Conservation (phyloP, 2,329 filamentous ascomycete species). For the Tolypocladium nubicola region DNA sequence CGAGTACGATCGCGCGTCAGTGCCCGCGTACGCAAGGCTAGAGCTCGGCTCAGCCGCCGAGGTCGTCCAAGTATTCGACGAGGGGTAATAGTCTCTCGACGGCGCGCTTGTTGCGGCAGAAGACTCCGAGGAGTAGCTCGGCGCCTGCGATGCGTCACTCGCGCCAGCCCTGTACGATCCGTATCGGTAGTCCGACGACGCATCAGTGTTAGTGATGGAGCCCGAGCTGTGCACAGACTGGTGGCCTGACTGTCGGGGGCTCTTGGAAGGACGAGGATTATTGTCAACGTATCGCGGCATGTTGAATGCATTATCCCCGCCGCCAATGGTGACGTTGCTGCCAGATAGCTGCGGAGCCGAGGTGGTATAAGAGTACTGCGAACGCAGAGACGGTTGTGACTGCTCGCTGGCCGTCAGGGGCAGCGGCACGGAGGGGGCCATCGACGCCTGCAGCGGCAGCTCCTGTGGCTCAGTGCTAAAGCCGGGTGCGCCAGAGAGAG, state of each 20-base stretch:
- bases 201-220: constrained; percentile 35
- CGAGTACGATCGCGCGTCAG: constrained; percentile 39
- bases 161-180: constrained; percentile 28
- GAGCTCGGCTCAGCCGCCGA: constrained; percentile 35
- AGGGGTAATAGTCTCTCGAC: constrained; percentile 43
- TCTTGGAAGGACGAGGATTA: constrained; percentile 44
- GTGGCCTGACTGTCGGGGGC: constrained; percentile 42
- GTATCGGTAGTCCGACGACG: constrained; percentile 46
- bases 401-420: constrained; percentile 38
- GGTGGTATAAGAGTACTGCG: constrained; percentile 45
- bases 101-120: constrained; percentile 14
- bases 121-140: constrained; percentile 19
- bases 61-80: constrained; percentile 40
- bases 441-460: constrained; percentile 40
- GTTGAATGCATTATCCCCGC: constrained; percentile 34
- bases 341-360: constrained; percentile 40
- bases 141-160: constrained; percentile 18
- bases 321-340: constrained; percentile 21
- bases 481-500: constrained; percentile 34
- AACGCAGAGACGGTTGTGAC: constrained; percentile 34
- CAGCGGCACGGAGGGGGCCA: constrained; percentile 41
- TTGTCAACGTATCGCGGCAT: constrained; percentile 46
- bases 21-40: constrained; percentile 32
- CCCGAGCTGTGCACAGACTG: constrained; percentile 40
- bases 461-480: constrained; percentile 43